Conservation (phyloP, 257 asterid genomes). For the Oldenlandia corymbosa region DNA sequence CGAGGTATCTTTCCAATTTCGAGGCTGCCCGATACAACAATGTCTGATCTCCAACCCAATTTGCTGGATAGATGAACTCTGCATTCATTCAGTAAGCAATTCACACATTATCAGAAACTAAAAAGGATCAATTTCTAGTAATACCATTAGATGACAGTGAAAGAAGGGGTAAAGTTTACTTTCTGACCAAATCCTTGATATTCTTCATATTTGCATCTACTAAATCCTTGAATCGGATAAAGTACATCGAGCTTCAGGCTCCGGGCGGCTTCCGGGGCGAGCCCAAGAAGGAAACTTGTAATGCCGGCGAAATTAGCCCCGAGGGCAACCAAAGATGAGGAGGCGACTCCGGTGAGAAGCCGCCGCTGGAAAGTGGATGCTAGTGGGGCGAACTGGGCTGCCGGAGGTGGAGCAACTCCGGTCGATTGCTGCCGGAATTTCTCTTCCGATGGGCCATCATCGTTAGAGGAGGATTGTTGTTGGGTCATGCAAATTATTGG, state of each 20-base stretch:
- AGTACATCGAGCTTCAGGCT: constrained; percentile 67
- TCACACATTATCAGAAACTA: not conserved
- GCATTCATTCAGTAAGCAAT: constrained; percentile 14
- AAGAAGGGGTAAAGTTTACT: not conserved
- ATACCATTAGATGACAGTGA: too few relatives aligned
- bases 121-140: not conserved
- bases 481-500: constrained; percentile 30
- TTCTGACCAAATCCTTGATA: constrained; percentile 70
- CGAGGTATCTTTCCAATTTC: constrained; percentile 67
- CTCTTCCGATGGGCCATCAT: constrained; percentile 28
- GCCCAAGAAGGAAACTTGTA: constrained; percentile 66
- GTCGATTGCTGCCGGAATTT: constrained; percentile 18
- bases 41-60: constrained; percentile 89
- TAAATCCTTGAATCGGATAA: constrained; percentile 69
- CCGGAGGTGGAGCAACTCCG: constrained; percentile 36
- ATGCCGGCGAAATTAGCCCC: constrained; percentile 83
- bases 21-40: constrained; percentile 73
- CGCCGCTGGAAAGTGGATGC: constrained; percentile 67
- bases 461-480: constrained; percentile 36
- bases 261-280: constrained; percentile 68
- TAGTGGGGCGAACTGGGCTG: constrained; percentile 56
- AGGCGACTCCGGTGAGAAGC: constrained; percentile 52
- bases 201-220: constrained; percentile 51
- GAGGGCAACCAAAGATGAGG: constrained; percentile 57
- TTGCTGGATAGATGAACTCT: constrained; percentile 81